Evolutionary conservation across 257 asterid genomes (phyloP).

Genomic region (Catharanthus roseus): DNA sequence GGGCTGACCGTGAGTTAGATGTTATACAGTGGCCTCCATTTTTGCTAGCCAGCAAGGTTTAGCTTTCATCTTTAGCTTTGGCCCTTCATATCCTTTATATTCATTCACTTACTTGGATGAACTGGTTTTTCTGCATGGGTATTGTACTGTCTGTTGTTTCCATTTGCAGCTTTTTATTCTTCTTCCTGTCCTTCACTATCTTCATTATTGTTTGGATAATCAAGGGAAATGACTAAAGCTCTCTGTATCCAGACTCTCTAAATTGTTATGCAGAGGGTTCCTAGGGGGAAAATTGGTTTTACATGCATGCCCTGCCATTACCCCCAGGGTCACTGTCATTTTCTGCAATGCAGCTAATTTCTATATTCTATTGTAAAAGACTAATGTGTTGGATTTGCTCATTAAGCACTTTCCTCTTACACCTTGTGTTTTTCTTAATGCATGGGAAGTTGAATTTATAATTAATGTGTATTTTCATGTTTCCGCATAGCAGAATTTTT

Average conservation of each 20-base stretch:
- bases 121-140: background rate
- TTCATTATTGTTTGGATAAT: background rate
- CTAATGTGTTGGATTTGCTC: background rate
- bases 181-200: background rate
- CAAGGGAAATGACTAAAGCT: background rate
- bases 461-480: background rate
- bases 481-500: background rate
- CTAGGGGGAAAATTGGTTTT: no score
- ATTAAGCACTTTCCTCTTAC: background rate
- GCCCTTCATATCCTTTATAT: background rate
- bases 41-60: conserved; percentile 99
- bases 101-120: background rate
- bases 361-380: background rate
- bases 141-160: conserved; percentile 6
- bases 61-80: background rate
- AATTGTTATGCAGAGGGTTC: background rate
- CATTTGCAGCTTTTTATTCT: background rate
- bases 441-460: background rate
- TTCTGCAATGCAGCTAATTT: background rate
- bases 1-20: conserved; percentile 96
- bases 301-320: background rate
- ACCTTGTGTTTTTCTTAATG: background rate
- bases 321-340: background rate
- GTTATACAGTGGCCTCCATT: conserved; percentile 98
- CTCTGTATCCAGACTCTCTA: background rate